Base-by-base conservation (phyloP, 225 moss, liverwort and hornwort species). In the Polytrichum commune region DNA sequence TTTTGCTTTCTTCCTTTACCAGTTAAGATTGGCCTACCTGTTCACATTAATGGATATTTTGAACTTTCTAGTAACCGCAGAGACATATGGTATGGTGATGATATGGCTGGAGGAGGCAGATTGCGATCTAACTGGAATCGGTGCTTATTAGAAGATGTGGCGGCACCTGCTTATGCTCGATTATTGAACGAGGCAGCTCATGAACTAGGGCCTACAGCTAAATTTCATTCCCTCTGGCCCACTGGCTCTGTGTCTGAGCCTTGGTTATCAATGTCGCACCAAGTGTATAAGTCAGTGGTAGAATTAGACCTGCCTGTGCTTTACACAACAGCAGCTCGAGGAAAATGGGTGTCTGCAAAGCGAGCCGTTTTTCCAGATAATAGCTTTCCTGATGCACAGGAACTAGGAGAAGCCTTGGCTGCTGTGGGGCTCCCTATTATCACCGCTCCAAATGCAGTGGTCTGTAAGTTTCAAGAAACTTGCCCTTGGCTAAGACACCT, bases 11-110 rank as follows among this genome's bases (percentile, higher is more conserved):
- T 94, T 60, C 93, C 93, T 35, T 84, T 94, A 73, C 93, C 93
- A 55, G 90, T 94, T 32, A 91, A 82, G 79, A 94, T 88, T 70
- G 88, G 91, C 55, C 88, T 94, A 20, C 91, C 91, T 56, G 88
- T 94, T 6, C 93, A 94, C 76, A 86, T 94, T 35, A 94, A 94
- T 83, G 93, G 93, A 55, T 94, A 94, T 60, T 94, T 94, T 82
- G 93, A 94, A 79, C 90, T 94, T 19, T 94, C 93, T 64, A 91
- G 90, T 64, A 94, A 94, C 54, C 84, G 91, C 68, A 74, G 93
- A 79, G 93, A 91, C 74, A 94, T 94, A 71, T 94, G 93, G 93
- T 94, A 91, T 71, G 93, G 93, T 72, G 90, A 94, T 85, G 93
- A 91, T 70, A 91, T 94, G 91, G 88, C 84, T 80, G 93, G 93